Evolutionary conservation across 2,329 filamentous ascomycete genomes (phyloP), one percentile per base, ranked within the genome.

Genomic region (Tolypocladium tundrense): DNA sequence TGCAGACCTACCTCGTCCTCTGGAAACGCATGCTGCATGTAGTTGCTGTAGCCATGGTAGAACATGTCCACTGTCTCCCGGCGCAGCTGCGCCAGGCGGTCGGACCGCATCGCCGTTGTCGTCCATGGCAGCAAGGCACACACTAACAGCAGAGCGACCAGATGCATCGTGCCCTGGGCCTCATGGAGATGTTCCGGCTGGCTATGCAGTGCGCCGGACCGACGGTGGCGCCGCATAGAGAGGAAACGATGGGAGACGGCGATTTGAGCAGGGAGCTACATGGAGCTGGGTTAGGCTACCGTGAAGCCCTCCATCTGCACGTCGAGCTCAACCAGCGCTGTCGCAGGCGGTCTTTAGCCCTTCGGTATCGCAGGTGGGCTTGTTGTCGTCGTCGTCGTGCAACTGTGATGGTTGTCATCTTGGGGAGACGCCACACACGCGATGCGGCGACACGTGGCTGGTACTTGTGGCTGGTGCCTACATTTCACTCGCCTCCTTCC

Each of bases 21-120:
- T 14, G 94, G 94, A 68, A 97, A 99, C 59, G 92, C 94, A 72
- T 96, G 81, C 63, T 83, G 76, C 86, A 97, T 94, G 77, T 99
- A 99, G 72, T 93, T 96, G 74, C 92, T 86, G 76, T 87, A 97
- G 60, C 94, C 94, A 78, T 99, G 94, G 73, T 96, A 96, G 77
- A 97, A 97, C 81, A 97, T 91, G 65, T 90, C 81, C 59, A 85
- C 81, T 13, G 84, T 85, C 59, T 85, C 80, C 62, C 76, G 77
- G 56, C 84, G 79, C 66, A 87, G 71, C 64, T 79, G 74, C 54
- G 77, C 76, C 59, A 86, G 75, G 65, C 76, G 78, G 59, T 75
- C 76, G n/a, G 78, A 73, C 45, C 77, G 77, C 83, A 87, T 86
- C 41, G 80, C 78, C 55, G 62, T 63, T 24, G 66, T 67, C 37